These are phyloP conservation scores for Leucoagaricus sp. DNA, from an alignment of 1,284 basidiomycete genomes.

Conservation along the genomic window DNA sequence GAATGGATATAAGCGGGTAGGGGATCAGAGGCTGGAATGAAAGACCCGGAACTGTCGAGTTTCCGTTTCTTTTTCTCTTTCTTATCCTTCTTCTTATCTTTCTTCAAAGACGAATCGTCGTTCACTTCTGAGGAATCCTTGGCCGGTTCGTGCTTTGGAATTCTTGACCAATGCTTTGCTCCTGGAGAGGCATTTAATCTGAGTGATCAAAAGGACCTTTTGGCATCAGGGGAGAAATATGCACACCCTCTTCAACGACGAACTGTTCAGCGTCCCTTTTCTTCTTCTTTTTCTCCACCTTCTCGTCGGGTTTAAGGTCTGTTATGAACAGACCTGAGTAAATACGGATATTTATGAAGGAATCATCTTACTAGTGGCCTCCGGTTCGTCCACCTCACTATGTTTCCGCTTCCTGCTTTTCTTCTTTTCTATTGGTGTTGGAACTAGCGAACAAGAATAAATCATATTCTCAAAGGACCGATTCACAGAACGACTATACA, in stretches of 20 bases:
- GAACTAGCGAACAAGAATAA: not conserved
- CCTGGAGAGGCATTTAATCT: constrained; percentile 9
- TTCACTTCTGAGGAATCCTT: constrained; percentile 1
- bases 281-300: constrained; percentile 16
- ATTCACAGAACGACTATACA: constrained; percentile 1
- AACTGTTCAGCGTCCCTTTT: constrained; percentile 22
- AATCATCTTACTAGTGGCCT: constrained; percentile 16
- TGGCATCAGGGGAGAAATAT: not conserved
- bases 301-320: constrained; percentile 15
- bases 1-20: constrained; percentile 12
- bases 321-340: not conserved
- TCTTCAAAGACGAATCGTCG: constrained; percentile 10
- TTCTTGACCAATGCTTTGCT: constrained; percentile 32
- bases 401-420: constrained; percentile 16
- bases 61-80: constrained; percentile 29
- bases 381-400: not conserved
- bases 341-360: not conserved
- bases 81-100: constrained; percentile 30
- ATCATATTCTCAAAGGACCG: not conserved
- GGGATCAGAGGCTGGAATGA: constrained; percentile 16
- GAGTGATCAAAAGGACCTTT: not conserved
- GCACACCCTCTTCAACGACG: not conserved
- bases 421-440: constrained; percentile 10
- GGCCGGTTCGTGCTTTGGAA: constrained; percentile 27
- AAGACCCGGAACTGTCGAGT: constrained; percentile 21